Evolutionary conservation across 2,329 filamentous ascomycete genomes (phyloP).

Genomic region (Clarireedia hainanense): DNA sequence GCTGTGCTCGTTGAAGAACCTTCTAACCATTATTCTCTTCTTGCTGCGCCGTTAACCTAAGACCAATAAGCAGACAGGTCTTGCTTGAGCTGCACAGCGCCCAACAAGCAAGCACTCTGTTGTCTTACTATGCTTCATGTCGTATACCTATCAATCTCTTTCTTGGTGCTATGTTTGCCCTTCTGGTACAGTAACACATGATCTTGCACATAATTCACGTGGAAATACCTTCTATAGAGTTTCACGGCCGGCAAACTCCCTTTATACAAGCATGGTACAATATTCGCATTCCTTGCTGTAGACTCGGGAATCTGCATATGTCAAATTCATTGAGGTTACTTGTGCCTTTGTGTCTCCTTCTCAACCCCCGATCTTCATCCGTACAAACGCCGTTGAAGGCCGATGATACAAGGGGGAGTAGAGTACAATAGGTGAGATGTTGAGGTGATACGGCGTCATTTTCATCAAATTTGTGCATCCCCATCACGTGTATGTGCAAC

Average conservation of each 20-base stretch:
- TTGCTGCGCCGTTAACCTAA: too few species aligned
- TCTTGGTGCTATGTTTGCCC: not conserved
- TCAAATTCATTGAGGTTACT: conserved; percentile 6
- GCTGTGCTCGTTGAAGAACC: not conserved
- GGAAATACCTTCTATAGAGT: not conserved
- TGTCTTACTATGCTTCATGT: not conserved
- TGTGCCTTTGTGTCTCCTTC: not conserved
- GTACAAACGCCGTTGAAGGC: conserved; percentile 6
- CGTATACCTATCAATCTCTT: not conserved
- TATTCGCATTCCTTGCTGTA: conserved; percentile 1
- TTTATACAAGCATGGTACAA: not conserved
- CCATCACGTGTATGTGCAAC: conserved; percentile 1
- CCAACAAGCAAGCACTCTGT: not conserved
- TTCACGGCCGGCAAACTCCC: not conserved
- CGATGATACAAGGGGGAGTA: conserved; percentile 1
- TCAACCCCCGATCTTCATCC: conserved; percentile 6
- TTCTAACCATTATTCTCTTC: not conserved
- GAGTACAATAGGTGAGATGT: not conserved
- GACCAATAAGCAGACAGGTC: too few species aligned
- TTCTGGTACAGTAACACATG: not conserved
- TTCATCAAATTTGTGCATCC: not conserved
- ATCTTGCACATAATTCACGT: not conserved
- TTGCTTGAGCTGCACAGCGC: too few species aligned
- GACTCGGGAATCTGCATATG: conserved; percentile 9
- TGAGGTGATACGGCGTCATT: not conserved